Base-by-base conservation (phyloP, 345 rosid genomes). In the Anacardium occidentale region DNA sequence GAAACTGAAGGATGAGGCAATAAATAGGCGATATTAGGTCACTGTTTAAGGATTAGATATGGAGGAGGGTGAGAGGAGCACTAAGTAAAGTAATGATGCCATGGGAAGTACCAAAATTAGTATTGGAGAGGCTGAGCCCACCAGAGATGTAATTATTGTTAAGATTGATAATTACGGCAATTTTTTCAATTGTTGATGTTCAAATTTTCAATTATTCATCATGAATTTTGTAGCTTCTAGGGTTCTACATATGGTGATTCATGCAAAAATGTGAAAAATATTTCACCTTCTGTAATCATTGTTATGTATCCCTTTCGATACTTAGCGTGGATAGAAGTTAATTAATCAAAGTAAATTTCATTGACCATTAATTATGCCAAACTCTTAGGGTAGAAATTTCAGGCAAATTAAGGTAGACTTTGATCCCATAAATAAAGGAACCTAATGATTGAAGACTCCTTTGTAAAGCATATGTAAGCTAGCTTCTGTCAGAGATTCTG, bases 101-200 rank as follows among this genome's bases (percentile, higher is more conserved):
- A 6, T 37, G 42, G 42, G 42, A 9, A 0, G 9, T 0, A 37
- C 7, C 42, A 6, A 37, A 37, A 37, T 37, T 37, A 37, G 0
- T 37, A 37, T 37, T 37, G 42, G 42, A 37, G 42, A 37, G 18
- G 34, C 32, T 37, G 32, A 7, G 59, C 10, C 67, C 74, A 71
- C 74, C 26, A 29, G 54, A 8, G 73, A 61, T 13, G 60, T 56
- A 73, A 69, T 69, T 54, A 68, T 73, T 66, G 44, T 24, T 34
- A 77, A 68, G 70, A 51, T 65, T 64, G 48, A 63, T 71, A 17
- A 48, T 56, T 64, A 63, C 11, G 22, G 60, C 25, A 59, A 29
- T 29, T 29, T 45, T 57, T 44, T 1, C 15, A 12, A 20, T 64
- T 53, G 53, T 8, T 45, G 21, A 14, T 24, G 50, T n/a, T 75